Conservation (phyloP, 225 moss, liverwort and hornwort species). For the Anthoceros angustus region DNA sequence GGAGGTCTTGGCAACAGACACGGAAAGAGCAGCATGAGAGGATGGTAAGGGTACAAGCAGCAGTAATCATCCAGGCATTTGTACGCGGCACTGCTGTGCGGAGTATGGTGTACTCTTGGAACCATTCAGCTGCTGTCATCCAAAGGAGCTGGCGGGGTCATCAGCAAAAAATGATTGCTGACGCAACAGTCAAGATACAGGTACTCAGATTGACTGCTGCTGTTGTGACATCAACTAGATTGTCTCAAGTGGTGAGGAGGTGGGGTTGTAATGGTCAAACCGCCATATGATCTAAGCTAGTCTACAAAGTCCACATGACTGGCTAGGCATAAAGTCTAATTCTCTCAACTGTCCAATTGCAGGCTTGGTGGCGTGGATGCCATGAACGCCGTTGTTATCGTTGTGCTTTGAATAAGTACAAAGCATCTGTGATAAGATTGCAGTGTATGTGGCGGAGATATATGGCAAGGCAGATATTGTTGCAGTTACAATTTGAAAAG, state of each 20-base stretch:
- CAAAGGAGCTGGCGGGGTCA: constrained; percentile 1
- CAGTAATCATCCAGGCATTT: not conserved
- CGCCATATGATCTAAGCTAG: too few species aligned
- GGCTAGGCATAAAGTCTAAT: too few species aligned
- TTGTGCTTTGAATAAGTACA: not conserved
- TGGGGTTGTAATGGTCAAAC: too few species aligned
- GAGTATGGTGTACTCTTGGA: not conserved
- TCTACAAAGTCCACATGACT: too few species aligned
- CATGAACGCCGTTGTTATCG: not conserved
- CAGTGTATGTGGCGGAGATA: not conserved
- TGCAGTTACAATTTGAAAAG: not conserved
- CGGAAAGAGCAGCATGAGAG: not conserved
- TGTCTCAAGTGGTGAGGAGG: too few species aligned
- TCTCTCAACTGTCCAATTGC: not conserved
- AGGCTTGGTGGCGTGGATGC: not conserved
- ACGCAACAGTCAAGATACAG: not conserved
- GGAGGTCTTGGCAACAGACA: not conserved
- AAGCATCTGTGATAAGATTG: not conserved
- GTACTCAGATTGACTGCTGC: not conserved
- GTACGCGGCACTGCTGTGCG: not conserved
- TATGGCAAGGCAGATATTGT: not conserved
- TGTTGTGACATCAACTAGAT: too few species aligned
- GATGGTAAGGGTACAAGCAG: not conserved
- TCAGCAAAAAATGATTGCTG: not conserved
- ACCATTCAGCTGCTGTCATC: not conserved